Evolutionary conservation across 441 rosid species (phyloP).

Genomic region (Arabidopsis hybrid): DNA sequence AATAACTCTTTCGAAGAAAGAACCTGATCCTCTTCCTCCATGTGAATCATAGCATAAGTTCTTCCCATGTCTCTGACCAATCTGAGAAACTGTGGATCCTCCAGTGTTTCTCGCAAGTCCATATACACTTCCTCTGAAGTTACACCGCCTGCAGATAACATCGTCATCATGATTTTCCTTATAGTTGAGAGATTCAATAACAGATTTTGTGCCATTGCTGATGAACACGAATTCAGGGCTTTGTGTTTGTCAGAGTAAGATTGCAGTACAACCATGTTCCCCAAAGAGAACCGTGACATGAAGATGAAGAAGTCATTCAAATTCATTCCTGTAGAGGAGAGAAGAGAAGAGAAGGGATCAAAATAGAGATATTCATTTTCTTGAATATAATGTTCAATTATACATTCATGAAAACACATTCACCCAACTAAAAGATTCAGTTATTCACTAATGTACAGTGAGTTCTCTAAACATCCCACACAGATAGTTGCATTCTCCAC

Average conservation of each 20-base stretch:
- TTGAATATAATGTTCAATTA: background rate
- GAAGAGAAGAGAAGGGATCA: conserved; percentile 8
- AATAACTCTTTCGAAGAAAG: conserved; percentile 40
- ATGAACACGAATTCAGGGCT: conserved; percentile 42
- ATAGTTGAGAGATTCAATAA: conserved; percentile 59
- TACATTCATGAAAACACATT: background rate
- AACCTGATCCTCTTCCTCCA: conserved; percentile 36
- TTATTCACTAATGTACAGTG: background rate
- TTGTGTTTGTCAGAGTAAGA: conserved; percentile 24
- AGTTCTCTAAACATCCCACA: background rate
- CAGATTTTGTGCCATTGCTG: conserved; percentile 52
- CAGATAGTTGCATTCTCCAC: background rate
- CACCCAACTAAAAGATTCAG: conserved; percentile 7
- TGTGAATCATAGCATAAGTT: conserved; percentile 57
- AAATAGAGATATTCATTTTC: background rate
- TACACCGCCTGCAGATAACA: conserved; percentile 57
- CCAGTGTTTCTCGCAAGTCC: conserved; percentile 54
- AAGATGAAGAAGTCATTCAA: conserved; percentile 73
- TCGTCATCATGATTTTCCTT: conserved; percentile 53
- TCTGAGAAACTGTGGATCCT: conserved; percentile 60
- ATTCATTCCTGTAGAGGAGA: conserved; percentile 76
- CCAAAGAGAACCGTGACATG: conserved; percentile 66
- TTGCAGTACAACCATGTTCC: conserved; percentile 56
- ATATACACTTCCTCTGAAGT: conserved; percentile 47
- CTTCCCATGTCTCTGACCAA: conserved; percentile 55